Conservation (phyloP, 176 grass and related monocot genomes). For the Musa beccarii region DNA sequence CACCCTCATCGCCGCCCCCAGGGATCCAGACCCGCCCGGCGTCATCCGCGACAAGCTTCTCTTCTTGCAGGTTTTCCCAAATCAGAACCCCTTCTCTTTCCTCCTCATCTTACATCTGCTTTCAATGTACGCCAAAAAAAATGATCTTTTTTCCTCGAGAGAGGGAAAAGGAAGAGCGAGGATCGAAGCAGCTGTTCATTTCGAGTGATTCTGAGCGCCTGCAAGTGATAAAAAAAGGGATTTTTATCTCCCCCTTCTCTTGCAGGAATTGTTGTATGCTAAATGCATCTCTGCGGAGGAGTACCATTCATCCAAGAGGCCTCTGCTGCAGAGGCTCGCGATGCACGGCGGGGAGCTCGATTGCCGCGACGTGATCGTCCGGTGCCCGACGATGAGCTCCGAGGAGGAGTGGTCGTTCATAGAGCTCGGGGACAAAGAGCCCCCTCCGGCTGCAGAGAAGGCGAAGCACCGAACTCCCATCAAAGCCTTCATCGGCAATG, state of each 20-base stretch:
- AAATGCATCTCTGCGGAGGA: slow-evolving; percentile 68
- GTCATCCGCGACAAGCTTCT: slow-evolving; percentile 79
- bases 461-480: slow-evolving; percentile 48
- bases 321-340: slow-evolving; percentile 64
- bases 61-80: slow-evolving; percentile 64
- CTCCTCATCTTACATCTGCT: too few relatives aligned
- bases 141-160: too few relatives aligned
- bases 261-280: slow-evolving; percentile 59
- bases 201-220: too few relatives aligned
- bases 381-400: slow-evolving; percentile 4
- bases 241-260: background rate
- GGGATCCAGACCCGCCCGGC: slow-evolving; percentile 38
- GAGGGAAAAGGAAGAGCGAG: too few relatives aligned
- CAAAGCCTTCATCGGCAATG: slow-evolving; percentile 36
- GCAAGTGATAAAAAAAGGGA: too few relatives aligned
- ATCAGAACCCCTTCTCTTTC: background rate
- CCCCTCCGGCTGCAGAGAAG: slow-evolving; percentile 25
- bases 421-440: slow-evolving; percentile 55
- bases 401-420: slow-evolving; percentile 86
- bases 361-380: slow-evolving; percentile 42
- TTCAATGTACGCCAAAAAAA: too few relatives aligned
- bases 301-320: slow-evolving; percentile 74
- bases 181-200: too few relatives aligned
- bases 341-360: slow-evolving; percentile 58
- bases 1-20: slow-evolving; percentile 38